These are phyloP conservation scores for Coprinopsis strossmayeri DNA, from an alignment of 768 basidiomycete genomes.

Conservation along the genomic window DNA sequence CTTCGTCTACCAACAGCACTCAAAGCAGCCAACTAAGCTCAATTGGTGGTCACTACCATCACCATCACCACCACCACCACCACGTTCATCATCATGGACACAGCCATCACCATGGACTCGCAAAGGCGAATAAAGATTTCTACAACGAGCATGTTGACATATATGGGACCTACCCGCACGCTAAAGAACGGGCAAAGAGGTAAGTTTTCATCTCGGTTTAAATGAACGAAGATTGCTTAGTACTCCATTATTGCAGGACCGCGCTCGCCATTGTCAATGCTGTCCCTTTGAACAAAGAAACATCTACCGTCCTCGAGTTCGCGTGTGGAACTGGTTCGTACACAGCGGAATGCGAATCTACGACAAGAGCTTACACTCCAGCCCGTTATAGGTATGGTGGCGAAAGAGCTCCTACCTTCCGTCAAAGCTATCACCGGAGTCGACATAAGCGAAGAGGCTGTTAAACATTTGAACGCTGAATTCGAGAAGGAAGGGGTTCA, in stretches of 20 bases:
- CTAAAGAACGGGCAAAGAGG: slow-evolving; percentile 14
- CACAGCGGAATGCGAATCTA: no score
- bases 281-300: slow-evolving; percentile 41
- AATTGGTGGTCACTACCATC: not conserved
- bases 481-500: slow-evolving; percentile 18
- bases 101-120: not conserved
- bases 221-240: not conserved
- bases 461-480: slow-evolving; percentile 51
- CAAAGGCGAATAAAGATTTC: slow-evolving; percentile 10
- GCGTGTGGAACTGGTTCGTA: slow-evolving; percentile 61
- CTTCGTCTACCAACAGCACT: no score
- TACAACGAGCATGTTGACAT: slow-evolving; percentile 3
- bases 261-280: slow-evolving; percentile 24
- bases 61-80: slow-evolving; percentile 4
- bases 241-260: slow-evolving; percentile 14
- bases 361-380: no score
- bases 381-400: slow-evolving; percentile 62
- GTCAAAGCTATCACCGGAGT: slow-evolving; percentile 57
- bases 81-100: slow-evolving; percentile 3
- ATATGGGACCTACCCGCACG: slow-evolving; percentile 11
- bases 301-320: slow-evolving; percentile 56
- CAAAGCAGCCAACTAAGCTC: no score
- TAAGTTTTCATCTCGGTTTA: not conserved
- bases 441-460: slow-evolving; percentile 62
- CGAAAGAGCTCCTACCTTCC: slow-evolving; percentile 47